A percentile compares a stretch with the other conserved stretches of the same genome.
phyloP scores from a whole-genome alignment of 352 stramenopile species.

The Pilasporangium apinafurcum region DNA sequence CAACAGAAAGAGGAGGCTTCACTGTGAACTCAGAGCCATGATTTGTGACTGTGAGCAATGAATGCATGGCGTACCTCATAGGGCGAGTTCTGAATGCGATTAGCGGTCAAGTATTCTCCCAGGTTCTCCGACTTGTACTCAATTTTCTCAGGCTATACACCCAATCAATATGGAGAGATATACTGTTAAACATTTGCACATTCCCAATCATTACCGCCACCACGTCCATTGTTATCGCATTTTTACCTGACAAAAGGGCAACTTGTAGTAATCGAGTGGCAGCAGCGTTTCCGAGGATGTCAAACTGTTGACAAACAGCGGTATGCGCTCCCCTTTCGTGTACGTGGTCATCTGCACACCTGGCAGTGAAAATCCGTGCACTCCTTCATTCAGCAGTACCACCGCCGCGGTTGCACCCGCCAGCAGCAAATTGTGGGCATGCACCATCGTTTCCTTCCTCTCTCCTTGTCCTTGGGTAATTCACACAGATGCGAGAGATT shows the following conservation, averaged over 20 bases:
- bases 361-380: slow-evolving; percentile 83
- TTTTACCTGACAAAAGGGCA: slow-evolving; percentile 93
- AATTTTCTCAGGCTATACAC: slow-evolving; percentile 68
- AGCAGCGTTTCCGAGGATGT: slow-evolving; percentile 94
- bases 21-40: not conserved
- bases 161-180: slow-evolving; percentile 2
- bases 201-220: not conserved
- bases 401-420: slow-evolving; percentile 3
- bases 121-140: slow-evolving; percentile 98
- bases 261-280: slow-evolving; percentile 97
- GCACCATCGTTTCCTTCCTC: slow-evolving; percentile 2
- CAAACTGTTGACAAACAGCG: slow-evolving; percentile 93
- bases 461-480: too few relatives aligned
- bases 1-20: not conserved
- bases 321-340: slow-evolving; percentile 76
- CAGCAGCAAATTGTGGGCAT: slow-evolving; percentile 19
- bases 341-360: slow-evolving; percentile 88
- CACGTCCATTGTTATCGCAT: not conserved
- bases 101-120: slow-evolving; percentile 97
- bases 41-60: not conserved
- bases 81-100: slow-evolving; percentile 98
- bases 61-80: slow-evolving; percentile 68
- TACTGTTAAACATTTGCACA: not conserved
- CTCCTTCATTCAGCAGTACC: too few relatives aligned
- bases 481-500: too few relatives aligned